Conservation (phyloP, 352 stramenopile genomes). For the Globisporangium orthogonon region DNA sequence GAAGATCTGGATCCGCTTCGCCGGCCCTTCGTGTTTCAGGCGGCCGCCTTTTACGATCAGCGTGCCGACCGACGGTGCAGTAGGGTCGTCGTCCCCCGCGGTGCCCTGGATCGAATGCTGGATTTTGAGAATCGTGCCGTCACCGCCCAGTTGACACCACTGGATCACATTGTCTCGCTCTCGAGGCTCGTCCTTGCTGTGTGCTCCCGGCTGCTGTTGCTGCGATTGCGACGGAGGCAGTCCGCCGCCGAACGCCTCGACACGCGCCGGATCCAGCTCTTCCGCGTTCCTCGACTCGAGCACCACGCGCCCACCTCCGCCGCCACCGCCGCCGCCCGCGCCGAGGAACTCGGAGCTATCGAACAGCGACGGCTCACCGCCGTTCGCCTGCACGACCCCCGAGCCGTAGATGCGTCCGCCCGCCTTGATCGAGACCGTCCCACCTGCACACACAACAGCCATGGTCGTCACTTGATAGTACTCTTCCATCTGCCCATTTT, state of each 20-base stretch:
- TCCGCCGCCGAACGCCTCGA: slow-evolving; percentile 50
- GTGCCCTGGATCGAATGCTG: slow-evolving; percentile 24
- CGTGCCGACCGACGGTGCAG: slow-evolving; percentile 18
- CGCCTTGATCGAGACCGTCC: slow-evolving; percentile 38
- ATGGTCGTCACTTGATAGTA: background rate
- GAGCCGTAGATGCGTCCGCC: slow-evolving; percentile 32
- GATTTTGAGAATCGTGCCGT: slow-evolving; percentile 68
- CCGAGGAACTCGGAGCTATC: slow-evolving; percentile 16
- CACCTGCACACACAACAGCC: slow-evolving; percentile 19
- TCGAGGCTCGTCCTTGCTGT: background rate
- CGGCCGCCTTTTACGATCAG: slow-evolving; percentile 56
- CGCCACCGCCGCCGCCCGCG: slow-evolving; percentile 39
- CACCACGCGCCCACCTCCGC: slow-evolving; percentile 50
- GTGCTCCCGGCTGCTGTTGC: background rate
- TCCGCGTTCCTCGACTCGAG: slow-evolving; percentile 36
- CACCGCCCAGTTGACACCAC: slow-evolving; percentile 77
- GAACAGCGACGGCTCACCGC: slow-evolving; percentile 38
- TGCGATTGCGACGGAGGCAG: slow-evolving; percentile 14
- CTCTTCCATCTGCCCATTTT: background rate
- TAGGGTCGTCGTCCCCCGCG: slow-evolving; percentile 1
- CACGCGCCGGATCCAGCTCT: slow-evolving; percentile 26
- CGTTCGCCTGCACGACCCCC: slow-evolving; percentile 40
- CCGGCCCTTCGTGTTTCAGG: slow-evolving; percentile 37
- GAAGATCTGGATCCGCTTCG: slow-evolving; percentile 65
- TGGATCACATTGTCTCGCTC: slow-evolving; percentile 22